These are phyloP conservation scores for Trichoderma harzianum DNA, from an alignment of 2,329 filamentous ascomycete species.

Conservation along the genomic window DNA sequence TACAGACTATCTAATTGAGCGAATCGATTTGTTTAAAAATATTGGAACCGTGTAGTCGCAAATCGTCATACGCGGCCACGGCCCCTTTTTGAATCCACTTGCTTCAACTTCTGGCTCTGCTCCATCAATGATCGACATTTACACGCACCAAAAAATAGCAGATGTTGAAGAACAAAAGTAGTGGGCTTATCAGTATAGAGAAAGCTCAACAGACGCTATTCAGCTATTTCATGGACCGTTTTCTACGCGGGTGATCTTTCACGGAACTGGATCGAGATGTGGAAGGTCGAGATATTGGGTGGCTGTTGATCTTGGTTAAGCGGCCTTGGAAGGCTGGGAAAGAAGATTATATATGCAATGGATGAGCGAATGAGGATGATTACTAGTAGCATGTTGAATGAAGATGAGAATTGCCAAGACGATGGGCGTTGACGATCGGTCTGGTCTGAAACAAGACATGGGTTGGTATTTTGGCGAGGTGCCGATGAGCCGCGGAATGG, in stretches of 20 bases:
- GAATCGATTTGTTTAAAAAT: neutral
- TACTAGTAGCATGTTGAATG: neutral
- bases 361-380: neutral
- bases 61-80: neutral
- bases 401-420: neutral
- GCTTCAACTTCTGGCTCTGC: neutral
- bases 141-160: neutral
- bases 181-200: too few relatives aligned
- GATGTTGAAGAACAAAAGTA: neutral
- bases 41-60: neutral
- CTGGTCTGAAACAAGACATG: neutral
- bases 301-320: neutral
- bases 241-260: neutral
- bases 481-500: neutral
- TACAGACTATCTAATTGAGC: neutral
- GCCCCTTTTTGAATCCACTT: conserved; percentile 3
- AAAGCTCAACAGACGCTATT: neutral
- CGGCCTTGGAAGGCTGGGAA: neutral
- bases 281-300: neutral
- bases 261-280: neutral
- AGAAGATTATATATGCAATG: neutral
- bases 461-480: neutral
- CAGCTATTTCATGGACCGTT: rapidly evolving
- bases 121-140: conserved; percentile 6
- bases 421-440: neutral